Evolutionary conservation across 768 basidiomycete species (phyloP), one percentile per base, ranked within the genome.

Genomic region (Panus rudis): DNA sequence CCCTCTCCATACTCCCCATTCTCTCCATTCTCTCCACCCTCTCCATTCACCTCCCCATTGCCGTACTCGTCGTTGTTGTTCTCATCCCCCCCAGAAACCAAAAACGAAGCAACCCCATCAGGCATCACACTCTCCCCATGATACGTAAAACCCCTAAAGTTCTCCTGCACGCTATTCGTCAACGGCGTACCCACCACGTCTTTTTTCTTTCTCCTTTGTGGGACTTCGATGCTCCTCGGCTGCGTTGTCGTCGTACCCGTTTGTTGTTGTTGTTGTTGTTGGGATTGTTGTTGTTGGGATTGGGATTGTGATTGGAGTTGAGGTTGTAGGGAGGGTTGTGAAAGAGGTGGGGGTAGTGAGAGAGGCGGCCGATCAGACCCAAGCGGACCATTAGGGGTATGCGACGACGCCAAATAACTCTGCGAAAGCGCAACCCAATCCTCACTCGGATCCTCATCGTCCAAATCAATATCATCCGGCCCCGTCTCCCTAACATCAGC

Each of bases 111-210:
- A n/a, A 68, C 63, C 10, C 65, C 68, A 4, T 70, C 60, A 23
- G 61, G 52, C 44, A 55, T 50, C 35, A 85, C 62, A 43, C 79
- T 81, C 66, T 85, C 83, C 20, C 80, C 81, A 22, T 79, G 80
- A 58, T 83, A 90, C 6, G 87, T 93, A 71, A 98, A 98, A 16
- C 94, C 94, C 35, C 84, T 76, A 64, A 98, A 98, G 60, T 96
- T 92, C 67, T 93, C 93, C 67, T 98, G 93, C 35, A 97, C 88
- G 57, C 84, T 89, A 60, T 70, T 89, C 49, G 92, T 93, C 57
- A 97, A 68, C 30, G 89, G 91, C 49, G 49, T 81, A 31, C 53
- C 65, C 23, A 59, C 61, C 13, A 61, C 67, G 16, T 68, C 66
- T 41, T 50, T 64, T 54, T 56, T 55, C 49, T 68, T 73, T 57